Evolutionary conservation across 108 stramenopile species (phyloP), one percentile per base, ranked within the genome.

Genomic region (Nannochloropsis salina): DNA sequence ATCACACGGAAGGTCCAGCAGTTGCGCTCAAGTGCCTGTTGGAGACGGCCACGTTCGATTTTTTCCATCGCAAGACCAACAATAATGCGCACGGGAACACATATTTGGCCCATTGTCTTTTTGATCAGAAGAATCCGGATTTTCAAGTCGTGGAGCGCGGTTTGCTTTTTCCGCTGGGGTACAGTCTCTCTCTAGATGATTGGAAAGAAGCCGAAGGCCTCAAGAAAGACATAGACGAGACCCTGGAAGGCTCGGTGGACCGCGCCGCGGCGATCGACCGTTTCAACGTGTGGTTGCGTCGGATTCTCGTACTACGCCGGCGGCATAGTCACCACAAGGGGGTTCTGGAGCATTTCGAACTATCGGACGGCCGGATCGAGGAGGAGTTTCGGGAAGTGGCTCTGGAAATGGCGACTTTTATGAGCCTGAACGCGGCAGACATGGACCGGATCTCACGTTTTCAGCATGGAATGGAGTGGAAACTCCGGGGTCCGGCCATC

Each of bases 321-420:
- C 15, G 61, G 61, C 61, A 74, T n/a, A 74, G 20, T 15, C 61
- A 74, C 6, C 61, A 74, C 61, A 74, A 74, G 61, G 61, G 61
- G 8, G 61, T n/a, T 4, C 61, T 74, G 5, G 61, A 74, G 8
- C 61, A 74, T 74, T 74, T 74, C n/a, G 61, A 74, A n/a, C 6
- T 74, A 2, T 74, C 6, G 3, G 61, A 74, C 4, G 6, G 20
- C 20, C 15, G 61, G 61, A 74, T 74, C 15, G 61, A 74, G 61
- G 61, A 74, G 61, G 61, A 74, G 61, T 74, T 74, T 74, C 61
- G n/a, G 61, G 61, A 74, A 74, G 61, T 74, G 15, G 61, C 61
- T 74, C n/a, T 74, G 61, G 61, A 74, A 74, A 74, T 74, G 8
- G 61, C 20, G 61, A 74, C 61, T 0, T 74, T 74, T 3, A 4